These are phyloP conservation scores for Mangifera indica DNA, from an alignment of 345 rosid species.

Conservation along the genomic window DNA sequence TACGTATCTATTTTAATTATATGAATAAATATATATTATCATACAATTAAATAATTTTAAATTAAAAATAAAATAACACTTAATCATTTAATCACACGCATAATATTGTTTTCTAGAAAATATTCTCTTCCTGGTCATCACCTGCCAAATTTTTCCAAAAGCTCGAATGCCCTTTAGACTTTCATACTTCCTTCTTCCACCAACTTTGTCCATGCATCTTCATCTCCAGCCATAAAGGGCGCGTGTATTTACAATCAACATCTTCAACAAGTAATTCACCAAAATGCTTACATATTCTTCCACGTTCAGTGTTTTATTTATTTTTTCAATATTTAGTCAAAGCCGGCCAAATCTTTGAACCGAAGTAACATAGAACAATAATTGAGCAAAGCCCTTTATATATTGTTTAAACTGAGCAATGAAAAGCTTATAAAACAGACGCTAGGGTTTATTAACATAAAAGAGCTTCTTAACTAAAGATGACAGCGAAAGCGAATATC, in stretches of 20 bases:
- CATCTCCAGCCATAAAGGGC: background rate
- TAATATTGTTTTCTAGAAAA: background rate
- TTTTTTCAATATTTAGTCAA: slow-evolving; percentile 16
- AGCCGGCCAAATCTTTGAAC: slow-evolving; percentile 32
- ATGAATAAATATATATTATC: too few species aligned
- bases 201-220: background rate
- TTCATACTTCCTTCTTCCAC: too few species aligned
- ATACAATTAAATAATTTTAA: too few species aligned
- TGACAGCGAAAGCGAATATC: slow-evolving; percentile 12
- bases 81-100: too few species aligned
- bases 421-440: background rate
- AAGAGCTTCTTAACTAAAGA: background rate
- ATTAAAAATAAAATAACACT: too few species aligned
- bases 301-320: background rate
- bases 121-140: slow-evolving; percentile 25
- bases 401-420: background rate
- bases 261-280: slow-evolving; percentile 22
- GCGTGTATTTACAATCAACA: slow-evolving; percentile 11
- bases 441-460: background rate
- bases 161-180: slow-evolving; percentile 6
- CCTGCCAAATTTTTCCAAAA: slow-evolving; percentile 29
- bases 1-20: too few species aligned
- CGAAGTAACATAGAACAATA: background rate
- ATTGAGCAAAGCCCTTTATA: background rate
- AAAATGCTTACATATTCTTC: background rate